Conservation (phyloP, 202 grass and related monocot species). For the Digitaria exilis region DNA sequence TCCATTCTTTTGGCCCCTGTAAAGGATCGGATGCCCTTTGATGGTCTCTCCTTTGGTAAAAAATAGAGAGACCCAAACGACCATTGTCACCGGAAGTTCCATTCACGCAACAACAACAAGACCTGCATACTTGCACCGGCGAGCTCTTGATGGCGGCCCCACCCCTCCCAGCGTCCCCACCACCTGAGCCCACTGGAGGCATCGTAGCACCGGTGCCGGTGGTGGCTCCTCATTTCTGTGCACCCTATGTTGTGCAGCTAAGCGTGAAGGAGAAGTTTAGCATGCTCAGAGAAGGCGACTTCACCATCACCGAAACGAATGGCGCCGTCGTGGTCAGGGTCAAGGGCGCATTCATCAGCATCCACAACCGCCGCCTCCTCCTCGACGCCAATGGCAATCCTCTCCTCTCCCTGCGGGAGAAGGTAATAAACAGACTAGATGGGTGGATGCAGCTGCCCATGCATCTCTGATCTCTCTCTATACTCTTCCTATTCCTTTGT, state of each 20-base stretch:
- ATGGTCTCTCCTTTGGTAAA: background rate
- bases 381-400: slow-evolving; percentile 26
- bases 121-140: background rate
- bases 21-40: no score
- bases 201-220: slow-evolving; percentile 9
- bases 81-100: no score
- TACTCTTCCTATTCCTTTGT: background rate
- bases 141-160: slow-evolving; percentile 10
- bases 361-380: slow-evolving; percentile 43
- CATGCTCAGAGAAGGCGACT: slow-evolving; percentile 23
- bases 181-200: background rate
- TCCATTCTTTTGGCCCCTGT: no score
- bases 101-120: background rate
- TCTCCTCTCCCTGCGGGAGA: slow-evolving; percentile 41
- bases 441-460: background rate
- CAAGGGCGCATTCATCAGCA: slow-evolving; percentile 28
- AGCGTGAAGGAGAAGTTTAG: slow-evolving; percentile 27
- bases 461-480: background rate
- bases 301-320: slow-evolving; percentile 48
- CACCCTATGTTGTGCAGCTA: slow-evolving; percentile 45
- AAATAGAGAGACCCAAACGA: background rate
- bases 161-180: background rate
- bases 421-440: slow-evolving; percentile 22
- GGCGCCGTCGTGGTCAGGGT: slow-evolving; percentile 40
- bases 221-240: slow-evolving; percentile 50